Evolutionary conservation across 495 filamentous ascomycete genomes (phyloP), one percentile per base, ranked within the genome.

Genomic region (Margaritispora aquatica): DNA sequence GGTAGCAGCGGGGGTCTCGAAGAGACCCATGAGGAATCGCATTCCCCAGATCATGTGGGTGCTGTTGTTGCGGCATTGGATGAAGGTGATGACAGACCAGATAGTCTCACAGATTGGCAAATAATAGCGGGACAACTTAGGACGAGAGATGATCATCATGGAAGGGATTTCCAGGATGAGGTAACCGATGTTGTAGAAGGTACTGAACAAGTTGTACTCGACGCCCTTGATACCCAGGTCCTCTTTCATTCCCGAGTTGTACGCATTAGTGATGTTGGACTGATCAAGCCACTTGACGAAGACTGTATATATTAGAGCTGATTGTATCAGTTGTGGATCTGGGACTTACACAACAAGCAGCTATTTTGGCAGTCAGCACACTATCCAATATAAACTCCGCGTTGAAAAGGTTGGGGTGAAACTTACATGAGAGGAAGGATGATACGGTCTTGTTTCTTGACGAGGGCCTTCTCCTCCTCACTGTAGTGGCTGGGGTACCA

Each of bases 221-320:
- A 81, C 74, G 15, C 80, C 83, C 0, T 56, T 56, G 58, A 87
- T 80, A 55, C 68, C 60, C n/a, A 86, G 72, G 58, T 85, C 82
- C 54, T 85, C 80, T 55, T 81, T 83, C 83, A 87, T 84, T 1
- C 84, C 84, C 0, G 79, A 80, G 36, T 85, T 80, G 68, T 85
- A 85, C 58, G 84, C 83, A 74, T 85, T 84, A 63, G 70, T 73
- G 23, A 87, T 61, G 63, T 84, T 85, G 26, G 77, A 73, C 8
- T 79, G 75, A 67, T 85, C 84, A 31, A 87, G 73, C n/a, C 38
- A 44, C n/a, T 57, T 61, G 34, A 75, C 68, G 65, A 77, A 78
- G 48, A 76, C 70, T 74, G 44, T 21, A 19, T 52, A 10, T 8
- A 13, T 46, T 26, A 50, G 47, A 24, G 47, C 20, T 5, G 20